Conservation (phyloP, 1,284 basidiomycete species). For the Papiliotrema flavescens region DNA sequence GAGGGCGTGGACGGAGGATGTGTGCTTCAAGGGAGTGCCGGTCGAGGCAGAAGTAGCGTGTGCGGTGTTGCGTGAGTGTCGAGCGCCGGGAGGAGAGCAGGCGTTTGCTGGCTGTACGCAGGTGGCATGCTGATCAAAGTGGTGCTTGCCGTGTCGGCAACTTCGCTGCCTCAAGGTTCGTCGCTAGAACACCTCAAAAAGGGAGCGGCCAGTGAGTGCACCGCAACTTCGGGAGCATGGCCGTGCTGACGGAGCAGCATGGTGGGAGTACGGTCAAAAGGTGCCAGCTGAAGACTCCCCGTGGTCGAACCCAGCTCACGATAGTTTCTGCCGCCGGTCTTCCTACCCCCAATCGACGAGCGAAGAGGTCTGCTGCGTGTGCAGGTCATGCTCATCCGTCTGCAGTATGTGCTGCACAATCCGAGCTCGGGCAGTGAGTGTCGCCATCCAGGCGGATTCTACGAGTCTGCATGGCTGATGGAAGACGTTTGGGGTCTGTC, state of each 20-base stretch:
- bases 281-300: not conserved
- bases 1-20: not conserved
- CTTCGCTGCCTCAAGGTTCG: not conserved
- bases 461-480: not conserved
- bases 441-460: too few relatives aligned
- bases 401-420: not conserved
- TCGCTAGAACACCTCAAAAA: not conserved
- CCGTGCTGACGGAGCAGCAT: not conserved
- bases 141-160: constrained; percentile 7
- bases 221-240: not conserved
- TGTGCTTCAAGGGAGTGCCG: not conserved
- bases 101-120: not conserved
- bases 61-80: constrained; percentile 3
- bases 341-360: not conserved
- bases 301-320: not conserved
- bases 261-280: not conserved
- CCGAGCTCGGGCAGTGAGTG: not conserved
- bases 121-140: constrained; percentile 1
- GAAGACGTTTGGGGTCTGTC: not conserved
- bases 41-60: not conserved
- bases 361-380: not conserved
- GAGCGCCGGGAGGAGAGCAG: too few relatives aligned
- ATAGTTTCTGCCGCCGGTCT: not conserved
- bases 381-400: not conserved
- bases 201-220: not conserved